Base-by-base conservation (phyloP, 192 early-diverging fungal genomes). In the Coemansia sp. region DNA sequence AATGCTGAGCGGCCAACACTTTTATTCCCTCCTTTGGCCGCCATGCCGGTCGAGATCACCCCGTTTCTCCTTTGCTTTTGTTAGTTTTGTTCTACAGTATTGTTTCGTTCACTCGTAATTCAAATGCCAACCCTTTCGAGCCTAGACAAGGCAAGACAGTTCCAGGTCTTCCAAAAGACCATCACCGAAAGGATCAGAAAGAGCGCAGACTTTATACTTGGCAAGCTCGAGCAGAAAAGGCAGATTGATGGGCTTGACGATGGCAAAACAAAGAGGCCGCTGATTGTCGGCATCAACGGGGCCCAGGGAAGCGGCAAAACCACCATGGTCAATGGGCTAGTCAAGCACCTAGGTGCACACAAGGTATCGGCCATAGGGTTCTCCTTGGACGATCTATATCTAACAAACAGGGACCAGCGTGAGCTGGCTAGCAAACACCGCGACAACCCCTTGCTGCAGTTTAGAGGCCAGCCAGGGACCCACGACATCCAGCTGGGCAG, bases 311-410 rank as follows among this genome's bases (percentile, higher is more conserved):
- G 88, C 57, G 94, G 87, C 65, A 90, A 88, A 67, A 90, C 86
- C 24, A 90, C 88, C 1, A 58, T 87, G 43, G 85, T 86, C 35
- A 69, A 71, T 43, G 78, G 71, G 0, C 71, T 89, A 7, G 86
- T 71, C 6, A 63, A 68, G 20, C 70, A 77, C 43, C 67, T 87
- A 45, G 48, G 56, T 12, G 65, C 69, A 0, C 83, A 86, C 41
- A 72, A 88, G 16, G 41, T 91, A 15, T 65, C 73, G 5, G 85
- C 89, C 0, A 78, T 91, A 2, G 79, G 79, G 4, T 90, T 92
- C 49, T 94, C 92, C 6, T 77, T 89, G 53, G 96, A 98, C 75
- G 96, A 98, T 72, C 76, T 98, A 11, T 96, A 96, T 68, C 76
- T 94, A 21, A 80, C 93, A 0, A 78, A 85, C 64, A 67, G 71